Percentiles rank a stretch among this genome's conserved stretches.
Conservation (phyloP, 805 yeast species). For the Teunomyces lycoperdinae region DNA sequence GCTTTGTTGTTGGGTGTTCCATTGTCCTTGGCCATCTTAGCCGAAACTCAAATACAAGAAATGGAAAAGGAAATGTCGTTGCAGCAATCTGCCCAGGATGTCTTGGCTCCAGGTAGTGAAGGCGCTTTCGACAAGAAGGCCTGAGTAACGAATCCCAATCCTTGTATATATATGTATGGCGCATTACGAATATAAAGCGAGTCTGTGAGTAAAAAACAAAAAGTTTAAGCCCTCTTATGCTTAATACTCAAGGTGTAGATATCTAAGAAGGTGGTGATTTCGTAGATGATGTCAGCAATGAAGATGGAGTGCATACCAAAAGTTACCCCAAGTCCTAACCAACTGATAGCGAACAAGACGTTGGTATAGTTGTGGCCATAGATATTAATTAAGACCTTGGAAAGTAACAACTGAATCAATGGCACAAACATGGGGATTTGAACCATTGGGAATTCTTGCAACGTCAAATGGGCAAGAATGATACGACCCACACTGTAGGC, state of each 20-base stretch:
- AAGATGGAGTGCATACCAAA: constrained; percentile 68
- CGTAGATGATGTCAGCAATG: constrained; percentile 74
- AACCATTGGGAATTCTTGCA: constrained; percentile 69
- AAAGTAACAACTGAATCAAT: constrained; percentile 40
- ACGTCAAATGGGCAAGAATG: constrained; percentile 80
- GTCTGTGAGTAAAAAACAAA: neutral
- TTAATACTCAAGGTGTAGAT: constrained; percentile 84
- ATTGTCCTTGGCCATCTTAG: constrained; percentile 78
- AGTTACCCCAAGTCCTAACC: constrained; percentile 68
- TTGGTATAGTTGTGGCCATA: constrained; percentile 38
- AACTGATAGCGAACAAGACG: constrained; percentile 51
- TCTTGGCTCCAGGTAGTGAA: constrained; percentile 58
- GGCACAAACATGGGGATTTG: constrained; percentile 75
- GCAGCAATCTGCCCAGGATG: constrained; percentile 74
- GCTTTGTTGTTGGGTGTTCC: constrained; percentile 90
- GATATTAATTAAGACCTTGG: constrained; percentile 31
- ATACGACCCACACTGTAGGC: constrained; percentile 92
- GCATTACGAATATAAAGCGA: constrained; percentile 3
- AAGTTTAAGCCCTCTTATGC: constrained; percentile 53
- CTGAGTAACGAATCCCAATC: neutral
- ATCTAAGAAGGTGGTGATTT: constrained; percentile 76
- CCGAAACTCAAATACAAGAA: constrained; percentile 91
- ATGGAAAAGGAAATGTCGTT: constrained; percentile 87
- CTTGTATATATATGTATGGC: constrained; percentile 5
- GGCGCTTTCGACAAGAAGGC: constrained; percentile 31